Conservation (phyloP, 257 asterid genomes). For the Plantago major region DNA sequence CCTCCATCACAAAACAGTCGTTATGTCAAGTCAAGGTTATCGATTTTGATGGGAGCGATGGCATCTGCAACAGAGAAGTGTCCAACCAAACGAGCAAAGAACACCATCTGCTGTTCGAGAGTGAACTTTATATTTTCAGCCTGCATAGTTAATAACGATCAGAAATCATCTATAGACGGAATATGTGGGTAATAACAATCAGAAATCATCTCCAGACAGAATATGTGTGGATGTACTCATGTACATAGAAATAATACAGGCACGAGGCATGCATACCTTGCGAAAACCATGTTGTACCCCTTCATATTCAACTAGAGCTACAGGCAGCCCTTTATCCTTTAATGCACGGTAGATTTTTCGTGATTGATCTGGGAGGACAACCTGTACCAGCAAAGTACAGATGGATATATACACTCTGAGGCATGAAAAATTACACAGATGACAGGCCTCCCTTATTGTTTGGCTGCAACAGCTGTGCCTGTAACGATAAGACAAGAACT, state of each 20-base stretch:
- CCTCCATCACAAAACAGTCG: no score
- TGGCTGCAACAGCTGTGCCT: no score
- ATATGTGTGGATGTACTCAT: no score
- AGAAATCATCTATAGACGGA: no score
- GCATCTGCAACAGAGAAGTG: constrained; percentile 66
- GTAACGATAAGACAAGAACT: no score
- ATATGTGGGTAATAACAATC: constrained; percentile 1
- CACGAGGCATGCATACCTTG: constrained; percentile 42
- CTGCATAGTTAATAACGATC: constrained; percentile 33
- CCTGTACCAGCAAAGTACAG: no score
- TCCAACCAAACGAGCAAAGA: constrained; percentile 86
- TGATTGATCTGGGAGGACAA: constrained; percentile 86
- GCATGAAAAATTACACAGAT: no score
- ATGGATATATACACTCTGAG: no score
- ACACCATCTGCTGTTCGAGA: constrained; percentile 85
- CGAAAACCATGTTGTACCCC: constrained; percentile 97
- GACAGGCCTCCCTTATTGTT: no score
- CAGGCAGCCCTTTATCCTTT: constrained; percentile 83
- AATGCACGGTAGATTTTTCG: constrained; percentile 76
- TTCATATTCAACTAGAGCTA: constrained; percentile 83
- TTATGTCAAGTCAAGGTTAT: constrained; percentile 71
- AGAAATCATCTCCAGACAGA: constrained; percentile 5
- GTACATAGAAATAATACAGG: no score
- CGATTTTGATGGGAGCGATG: constrained; percentile 61
- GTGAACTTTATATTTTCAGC: constrained; percentile 92